Evolutionary conservation across 1,284 basidiomycete genomes (phyloP), one percentile per base, ranked within the genome.

Genomic region (Coniferiporia sulphurascens): DNA sequence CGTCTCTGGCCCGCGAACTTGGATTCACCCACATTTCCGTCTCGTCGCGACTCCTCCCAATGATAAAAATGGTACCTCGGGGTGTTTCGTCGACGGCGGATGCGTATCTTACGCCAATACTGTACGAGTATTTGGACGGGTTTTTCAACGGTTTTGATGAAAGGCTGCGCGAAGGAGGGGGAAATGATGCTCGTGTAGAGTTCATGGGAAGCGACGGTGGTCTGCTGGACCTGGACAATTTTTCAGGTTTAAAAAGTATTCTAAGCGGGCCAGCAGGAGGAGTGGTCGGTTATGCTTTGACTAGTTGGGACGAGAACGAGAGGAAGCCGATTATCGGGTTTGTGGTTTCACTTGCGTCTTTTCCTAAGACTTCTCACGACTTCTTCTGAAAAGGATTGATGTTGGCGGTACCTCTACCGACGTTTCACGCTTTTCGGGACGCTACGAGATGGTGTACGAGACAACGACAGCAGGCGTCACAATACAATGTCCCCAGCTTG

Each of bases 21-120:
- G 94, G 95, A 15, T 98, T 98, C 72, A 77, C 76, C 2, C 92
- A 97, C 59, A 84, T 98, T 65, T 96, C 93, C 4, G 84, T 93
- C 65, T 96, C 93, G 0, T 89, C 91, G 1, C 84, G 89, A 64
- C 81, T 98, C 7, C 83, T 95, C 57, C 91, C 96, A 1, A 95
- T 96, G 93, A 95, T 97, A 75, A 92, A 92, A 73, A 90, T 97
- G 81, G 93, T 98, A 3, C 89, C 94, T 0, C 87, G 96, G 4
- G 96, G 94, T 0, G 87, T 91, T 3, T 95, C 93, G 0, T 87
- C 93, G 0, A 97, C 94, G 0, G 96, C 95, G 0, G 96, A 99
- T 67, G 97, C 96, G 1, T 99, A 99, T 71, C 84, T 98, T 34
- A 98, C 95, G 0, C 96, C 95, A 0, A 90, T 97, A 51, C 74